Conservation (phyloP, 352 stramenopile genomes). For the Pythium phragmiticola region DNA sequence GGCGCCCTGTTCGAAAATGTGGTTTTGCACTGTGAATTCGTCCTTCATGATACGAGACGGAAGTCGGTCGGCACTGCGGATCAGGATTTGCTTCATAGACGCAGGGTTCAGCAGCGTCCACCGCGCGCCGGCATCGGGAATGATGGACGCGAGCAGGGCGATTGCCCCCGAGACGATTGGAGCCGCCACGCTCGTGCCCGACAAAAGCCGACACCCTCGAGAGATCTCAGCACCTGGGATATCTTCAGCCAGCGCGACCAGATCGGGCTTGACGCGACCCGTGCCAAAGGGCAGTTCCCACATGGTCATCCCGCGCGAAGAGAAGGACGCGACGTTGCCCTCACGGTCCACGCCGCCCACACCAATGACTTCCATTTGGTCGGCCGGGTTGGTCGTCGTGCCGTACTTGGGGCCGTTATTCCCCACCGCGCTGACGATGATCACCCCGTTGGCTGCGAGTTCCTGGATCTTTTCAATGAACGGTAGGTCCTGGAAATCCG, state of each 20-base stretch:
- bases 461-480: slow-evolving; percentile 90
- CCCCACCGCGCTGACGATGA: slow-evolving; percentile 75
- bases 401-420: slow-evolving; percentile 87
- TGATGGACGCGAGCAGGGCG: slow-evolving; percentile 74
- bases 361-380: slow-evolving; percentile 84
- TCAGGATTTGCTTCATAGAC: slow-evolving; percentile 69
- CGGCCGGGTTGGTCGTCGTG: slow-evolving; percentile 80
- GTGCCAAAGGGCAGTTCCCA: slow-evolving; percentile 82
- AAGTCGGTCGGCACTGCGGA: slow-evolving; percentile 52
- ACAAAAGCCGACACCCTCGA: slow-evolving; percentile 58
- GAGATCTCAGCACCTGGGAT: slow-evolving; percentile 59
- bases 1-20: slow-evolving; percentile 85
- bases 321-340: slow-evolving; percentile 71
- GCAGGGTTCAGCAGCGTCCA: slow-evolving; percentile 65
- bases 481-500: slow-evolving; percentile 81
- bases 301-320: slow-evolving; percentile 82
- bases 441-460: slow-evolving; percentile 70
- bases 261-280: slow-evolving; percentile 85
- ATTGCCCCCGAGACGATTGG: slow-evolving; percentile 80
- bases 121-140: slow-evolving; percentile 37
- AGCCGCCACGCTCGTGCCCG: slow-evolving; percentile 82
- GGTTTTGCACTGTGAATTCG: slow-evolving; percentile 55
- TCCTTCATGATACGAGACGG: slow-evolving; percentile 31
- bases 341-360: slow-evolving; percentile 67
- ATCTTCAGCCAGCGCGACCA: slow-evolving; percentile 67